phyloP scores from a whole-genome alignment of 345 rosid genomes.

The Balakata baccata region DNA sequence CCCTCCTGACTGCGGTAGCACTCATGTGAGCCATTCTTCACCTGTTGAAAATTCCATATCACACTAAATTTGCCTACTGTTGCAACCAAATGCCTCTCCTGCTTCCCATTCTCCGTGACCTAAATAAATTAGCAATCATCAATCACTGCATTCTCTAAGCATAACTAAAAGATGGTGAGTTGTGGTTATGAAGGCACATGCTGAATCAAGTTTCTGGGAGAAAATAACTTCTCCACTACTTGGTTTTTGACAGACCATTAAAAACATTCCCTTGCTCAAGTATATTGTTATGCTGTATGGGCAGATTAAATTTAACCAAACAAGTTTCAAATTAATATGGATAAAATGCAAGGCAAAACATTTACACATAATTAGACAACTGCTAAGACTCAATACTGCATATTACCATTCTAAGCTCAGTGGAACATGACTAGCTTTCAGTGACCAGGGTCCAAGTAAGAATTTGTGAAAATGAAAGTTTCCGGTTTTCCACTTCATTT shows the following conservation, averaged over 20 bases:
- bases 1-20: slow-evolving; percentile 77
- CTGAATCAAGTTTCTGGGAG: neutral
- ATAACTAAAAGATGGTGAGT: neutral
- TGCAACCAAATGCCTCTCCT: slow-evolving; percentile 84
- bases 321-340: neutral
- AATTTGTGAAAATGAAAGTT: neutral
- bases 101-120: slow-evolving; percentile 85
- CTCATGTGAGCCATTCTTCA: slow-evolving; percentile 71
- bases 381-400: neutral
- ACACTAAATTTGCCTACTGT: slow-evolving; percentile 97
- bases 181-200: neutral
- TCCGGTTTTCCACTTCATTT: neutral
- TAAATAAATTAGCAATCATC: slow-evolving; percentile 20
- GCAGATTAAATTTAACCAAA: neutral
- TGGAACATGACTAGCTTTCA: neutral
- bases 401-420: neutral
- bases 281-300: neutral
- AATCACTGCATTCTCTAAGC: neutral
- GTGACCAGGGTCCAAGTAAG: neutral
- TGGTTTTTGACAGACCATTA: neutral
- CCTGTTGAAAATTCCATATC: slow-evolving; percentile 83
- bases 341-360: neutral
- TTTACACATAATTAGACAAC: neutral
- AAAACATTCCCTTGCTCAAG: neutral
- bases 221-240: neutral